phyloP scores from a whole-genome alignment of 2,329 filamentous ascomycete genomes.

The Exophiala oligosperma region DNA sequence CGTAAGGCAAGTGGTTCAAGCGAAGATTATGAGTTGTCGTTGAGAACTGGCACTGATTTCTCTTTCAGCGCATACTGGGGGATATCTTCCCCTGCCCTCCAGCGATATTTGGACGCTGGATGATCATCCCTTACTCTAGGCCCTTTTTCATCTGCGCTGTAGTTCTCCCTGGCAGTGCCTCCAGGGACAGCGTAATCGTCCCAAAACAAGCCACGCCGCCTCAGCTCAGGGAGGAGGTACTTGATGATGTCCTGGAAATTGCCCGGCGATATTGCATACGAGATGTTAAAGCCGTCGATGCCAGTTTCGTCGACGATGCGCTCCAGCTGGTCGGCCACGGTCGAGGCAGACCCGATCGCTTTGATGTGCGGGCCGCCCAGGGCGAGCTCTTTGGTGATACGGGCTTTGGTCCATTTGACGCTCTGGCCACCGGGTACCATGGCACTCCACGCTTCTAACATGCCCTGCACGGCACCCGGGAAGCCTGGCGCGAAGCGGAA shows the following conservation, averaged over 20 bases:
- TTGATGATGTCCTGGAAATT: slow-evolving; percentile 54
- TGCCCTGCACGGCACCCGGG: slow-evolving; percentile 35
- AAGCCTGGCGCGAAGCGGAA: background rate
- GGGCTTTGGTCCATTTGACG: slow-evolving; percentile 1
- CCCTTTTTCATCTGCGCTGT: background rate
- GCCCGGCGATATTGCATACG: slow-evolving; percentile 35
- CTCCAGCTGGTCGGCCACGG: slow-evolving; percentile 68
- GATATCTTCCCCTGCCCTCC: too few relatives aligned
- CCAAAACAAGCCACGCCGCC: slow-evolving; percentile 41
- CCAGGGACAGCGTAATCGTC: slow-evolving; percentile 1
- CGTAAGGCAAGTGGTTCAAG: too few relatives aligned
- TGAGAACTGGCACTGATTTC: too few relatives aligned
- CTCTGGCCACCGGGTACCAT: too few relatives aligned
- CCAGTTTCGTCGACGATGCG: slow-evolving; percentile 67
- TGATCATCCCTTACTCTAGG: background rate
- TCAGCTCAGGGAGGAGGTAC: slow-evolving; percentile 48
- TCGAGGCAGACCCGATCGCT: slow-evolving; percentile 62
- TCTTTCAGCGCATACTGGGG: too few relatives aligned
- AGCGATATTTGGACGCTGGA: background rate
- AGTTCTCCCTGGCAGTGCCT: background rate
- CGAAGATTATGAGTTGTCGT: too few relatives aligned
- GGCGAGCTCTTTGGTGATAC: slow-evolving; percentile 51
- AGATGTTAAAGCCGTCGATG: slow-evolving; percentile 68
- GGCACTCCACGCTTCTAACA: background rate
- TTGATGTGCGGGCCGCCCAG: slow-evolving; percentile 67